Conservation (phyloP, 2,329 filamentous ascomycete species). For the Ophiostoma populinum region DNA sequence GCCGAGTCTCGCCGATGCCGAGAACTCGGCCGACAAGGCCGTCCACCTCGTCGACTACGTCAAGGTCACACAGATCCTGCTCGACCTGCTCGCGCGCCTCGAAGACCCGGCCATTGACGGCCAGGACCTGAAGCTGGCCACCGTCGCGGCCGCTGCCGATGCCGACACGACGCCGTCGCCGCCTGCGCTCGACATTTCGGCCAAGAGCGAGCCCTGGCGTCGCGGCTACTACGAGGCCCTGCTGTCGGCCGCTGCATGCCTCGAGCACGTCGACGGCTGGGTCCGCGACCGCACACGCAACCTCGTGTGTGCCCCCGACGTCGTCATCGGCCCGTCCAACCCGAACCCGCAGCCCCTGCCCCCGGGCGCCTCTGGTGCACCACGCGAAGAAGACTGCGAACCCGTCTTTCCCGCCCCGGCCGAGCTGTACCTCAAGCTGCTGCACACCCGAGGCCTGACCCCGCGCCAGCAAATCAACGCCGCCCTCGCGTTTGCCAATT, state of each 20-base stretch:
- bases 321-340: constrained; percentile 70
- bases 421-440: constrained; percentile 61
- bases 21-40: constrained; percentile 16
- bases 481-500: constrained; percentile 67
- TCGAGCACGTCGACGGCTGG: constrained; percentile 70
- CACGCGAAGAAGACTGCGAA: constrained; percentile 60
- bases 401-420: constrained; percentile 54
- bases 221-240: constrained; percentile 71
- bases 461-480: constrained; percentile 67
- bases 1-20: constrained; percentile 36
- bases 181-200: constrained; percentile 59
- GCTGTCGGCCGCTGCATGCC: constrained; percentile 57
- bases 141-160: too few relatives aligned
- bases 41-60: constrained; percentile 49
- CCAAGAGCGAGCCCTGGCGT: constrained; percentile 69
- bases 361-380: constrained; percentile 41
- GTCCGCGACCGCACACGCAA: constrained; percentile 50
- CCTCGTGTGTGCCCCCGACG: constrained; percentile 52
- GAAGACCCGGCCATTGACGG: constrained; percentile 57
- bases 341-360: constrained; percentile 60
- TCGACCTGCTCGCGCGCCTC: constrained; percentile 43
- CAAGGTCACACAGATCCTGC: constrained; percentile 41
- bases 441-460: constrained; percentile 66
- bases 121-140: too few relatives aligned
- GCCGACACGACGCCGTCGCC: too few relatives aligned